Evolutionary conservation across 768 basidiomycete genomes (phyloP).

Genomic region (Termitomyces sp.): DNA sequence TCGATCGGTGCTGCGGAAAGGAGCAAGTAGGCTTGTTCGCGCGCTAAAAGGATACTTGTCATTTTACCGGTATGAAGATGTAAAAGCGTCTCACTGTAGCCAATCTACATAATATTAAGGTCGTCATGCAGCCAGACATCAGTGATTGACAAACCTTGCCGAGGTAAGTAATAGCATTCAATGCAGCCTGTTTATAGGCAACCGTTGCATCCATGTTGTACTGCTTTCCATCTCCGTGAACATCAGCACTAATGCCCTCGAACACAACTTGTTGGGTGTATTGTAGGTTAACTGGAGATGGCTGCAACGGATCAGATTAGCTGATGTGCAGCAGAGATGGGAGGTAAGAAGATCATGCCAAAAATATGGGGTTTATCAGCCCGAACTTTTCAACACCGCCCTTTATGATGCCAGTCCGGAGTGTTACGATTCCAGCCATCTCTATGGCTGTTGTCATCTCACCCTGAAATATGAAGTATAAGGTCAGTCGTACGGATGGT

Average conservation of each 20-base stretch:
- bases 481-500: not conserved
- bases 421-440: conserved; percentile 69
- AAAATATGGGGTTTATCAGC: conserved; percentile 70
- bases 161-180: conserved; percentile 72
- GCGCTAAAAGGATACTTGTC: conserved; percentile 28
- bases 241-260: conserved; percentile 70
- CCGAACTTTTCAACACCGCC: conserved; percentile 71
- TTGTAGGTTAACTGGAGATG: conserved; percentile 69
- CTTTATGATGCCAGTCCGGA: conserved; percentile 71
- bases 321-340: not conserved
- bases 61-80: not conserved
- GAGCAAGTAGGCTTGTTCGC: too few species aligned
- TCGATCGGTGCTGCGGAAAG: conserved; percentile 64
- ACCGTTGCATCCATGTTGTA: conserved; percentile 79
- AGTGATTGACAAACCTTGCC: conserved; percentile 41
- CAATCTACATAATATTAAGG: conserved; percentile 50
- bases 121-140: too few species aligned
- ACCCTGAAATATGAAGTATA: too few species aligned
- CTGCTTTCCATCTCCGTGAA: conserved; percentile 70
- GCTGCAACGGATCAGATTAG: conserved; percentile 30
- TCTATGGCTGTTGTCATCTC: conserved; percentile 66
- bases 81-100: conserved; percentile 58
- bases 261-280: conserved; percentile 77
- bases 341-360: conserved; percentile 35
- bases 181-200: conserved; percentile 76